Evolutionary conservation across 192 early-diverging fungal species (phyloP).

Genomic region (Rhizoclosmatium globosum): DNA sequence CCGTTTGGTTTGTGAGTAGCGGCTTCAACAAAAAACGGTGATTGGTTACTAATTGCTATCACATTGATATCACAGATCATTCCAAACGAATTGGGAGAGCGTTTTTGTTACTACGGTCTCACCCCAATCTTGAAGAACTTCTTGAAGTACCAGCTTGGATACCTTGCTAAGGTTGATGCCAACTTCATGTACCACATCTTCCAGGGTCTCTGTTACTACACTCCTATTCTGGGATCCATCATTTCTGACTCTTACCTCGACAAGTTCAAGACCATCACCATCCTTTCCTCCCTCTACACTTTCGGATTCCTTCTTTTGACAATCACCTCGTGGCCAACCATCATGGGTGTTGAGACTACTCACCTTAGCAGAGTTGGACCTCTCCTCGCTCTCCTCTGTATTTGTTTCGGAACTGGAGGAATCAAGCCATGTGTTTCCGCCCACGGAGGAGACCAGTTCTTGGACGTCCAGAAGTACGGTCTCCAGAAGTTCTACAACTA

Average conservation of each 20-base stretch:
- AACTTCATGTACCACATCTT: conserved; percentile 34
- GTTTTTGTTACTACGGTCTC: conserved; percentile 71
- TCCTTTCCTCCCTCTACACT: conserved; percentile 53
- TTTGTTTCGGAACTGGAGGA: conserved; percentile 69
- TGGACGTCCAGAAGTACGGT: conserved; percentile 52
- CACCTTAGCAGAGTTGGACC: conserved; percentile 31
- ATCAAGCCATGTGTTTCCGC: conserved; percentile 71
- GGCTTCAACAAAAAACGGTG: conserved; percentile 20
- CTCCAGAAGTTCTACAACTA: conserved; percentile 66
- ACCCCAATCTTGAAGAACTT: conserved; percentile 60
- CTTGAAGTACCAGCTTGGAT: conserved; percentile 48
- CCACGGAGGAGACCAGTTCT: conserved; percentile 67
- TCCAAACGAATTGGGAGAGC: conserved; percentile 64
- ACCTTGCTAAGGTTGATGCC: conserved; percentile 43
- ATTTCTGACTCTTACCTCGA: conserved; percentile 69
- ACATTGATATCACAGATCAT: conserved; percentile 35
- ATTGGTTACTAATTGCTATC: too few relatives aligned
- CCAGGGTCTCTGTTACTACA: conserved; percentile 12
- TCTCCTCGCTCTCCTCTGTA: conserved; percentile 51
- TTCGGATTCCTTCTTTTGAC: conserved; percentile 60
- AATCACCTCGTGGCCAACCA: conserved; percentile 52
- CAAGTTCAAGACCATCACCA: conserved; percentile 67
- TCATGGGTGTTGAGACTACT: conserved; percentile 43
- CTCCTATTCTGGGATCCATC: conserved; percentile 63
- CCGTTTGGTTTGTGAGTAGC: not conserved